Evolutionary conservation across 2,329 filamentous ascomycete species (phyloP), one percentile per base, ranked within the genome.

Genomic region (Gaeumannomyces sp.): DNA sequence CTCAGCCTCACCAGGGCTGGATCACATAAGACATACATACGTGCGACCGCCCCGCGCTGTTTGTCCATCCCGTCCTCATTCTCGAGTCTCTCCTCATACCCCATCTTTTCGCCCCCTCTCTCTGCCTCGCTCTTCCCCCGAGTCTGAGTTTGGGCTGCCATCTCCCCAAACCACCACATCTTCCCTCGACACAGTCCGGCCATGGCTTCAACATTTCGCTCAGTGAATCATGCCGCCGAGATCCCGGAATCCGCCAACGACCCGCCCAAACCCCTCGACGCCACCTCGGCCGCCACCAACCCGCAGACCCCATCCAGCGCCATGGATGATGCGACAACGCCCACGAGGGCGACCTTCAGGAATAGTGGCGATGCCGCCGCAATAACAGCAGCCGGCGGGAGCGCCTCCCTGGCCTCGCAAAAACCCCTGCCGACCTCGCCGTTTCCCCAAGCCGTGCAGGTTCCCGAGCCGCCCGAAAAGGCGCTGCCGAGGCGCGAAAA

Each of bases 261-360:
- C 38, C 38, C 38, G 38, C 38, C 38, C 38, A 45, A 45, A 6
- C 14, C 14, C 67, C 73, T 77, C 69, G 70, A 58, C 56, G 56
- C n/a, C 56, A 27, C n/a, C 56, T 28, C 72, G 66, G 77, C 77
- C 75, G 29, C 56, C 22, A 7, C 31, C 31, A 60, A 57, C 14
- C 59, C 63, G 5, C 72, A 74, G 68, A 73, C 77, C 68, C 59
- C 73, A 76, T 19, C 38, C 38, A 45, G 38, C 38, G 38, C 16
- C 38, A 68, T 72, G 68, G 82, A 83, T 66, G 83, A 85, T 67
- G 75, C 76, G 63, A 74, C 83, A 66, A 91, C 89, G 2, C 89
- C 89, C 0, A 91, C 89, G 31, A 83, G 85, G 73, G 78, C 82
- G 57, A 83, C 76, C 31, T 87, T 87, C 68, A 53, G 60, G 22